Evolutionary conservation across 2,329 filamentous ascomycete species (phyloP), one percentile per base, ranked within the genome.

Genomic region (Trichoderma semiorbis): DNA sequence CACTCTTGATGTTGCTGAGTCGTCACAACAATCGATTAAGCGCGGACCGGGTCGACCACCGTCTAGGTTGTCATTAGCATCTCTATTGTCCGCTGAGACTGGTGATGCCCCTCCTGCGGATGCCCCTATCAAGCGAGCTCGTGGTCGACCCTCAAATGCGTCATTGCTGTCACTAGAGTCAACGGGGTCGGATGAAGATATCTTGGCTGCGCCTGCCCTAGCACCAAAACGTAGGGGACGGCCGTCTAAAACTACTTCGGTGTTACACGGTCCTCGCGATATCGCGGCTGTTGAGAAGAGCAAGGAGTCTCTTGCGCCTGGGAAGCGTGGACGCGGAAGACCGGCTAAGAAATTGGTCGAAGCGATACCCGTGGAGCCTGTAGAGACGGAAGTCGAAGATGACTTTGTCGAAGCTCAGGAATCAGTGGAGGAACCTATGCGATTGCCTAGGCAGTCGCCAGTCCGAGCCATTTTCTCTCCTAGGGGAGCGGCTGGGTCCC

Each of bases 121-220:
- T 3, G 73, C 76, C 5, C 77, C 77, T 0, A 70, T 74, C 14
- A 81, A 81, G 58, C 76, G 75, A 58, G 76, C 77, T 5, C 78
- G 78, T 61, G 80, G 79, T 21, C 75, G 78, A 30, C 78, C 79
- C 5, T 75, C 78, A 8, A 80, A 79, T 72, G 76, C 79, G 65
- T 80, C 79, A 21, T 34, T 78, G 3, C 78, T 77, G 64, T 75
- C 74, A 47, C 74, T 74, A 24, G 75, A 62, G 12, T 66, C 67
- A 36, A 72, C 67, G 28, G 70, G 60, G 14, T 60, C 39, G 26
- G 72, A 60, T 21, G 63, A 57, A 14, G 43, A 36, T 26, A 36
- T n/a, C 26, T 16, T 64, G 14, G 47, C 34, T 28, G 55, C 63
- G 12, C 47, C 55, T n/a, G 34, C 34, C 5, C 71, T 62, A 2